A percentile compares a stretch with the other conserved stretches of the same genome.
Evolutionary conservation across 331 rosid species (phyloP).

Genomic region (Malus hybrid): DNA sequence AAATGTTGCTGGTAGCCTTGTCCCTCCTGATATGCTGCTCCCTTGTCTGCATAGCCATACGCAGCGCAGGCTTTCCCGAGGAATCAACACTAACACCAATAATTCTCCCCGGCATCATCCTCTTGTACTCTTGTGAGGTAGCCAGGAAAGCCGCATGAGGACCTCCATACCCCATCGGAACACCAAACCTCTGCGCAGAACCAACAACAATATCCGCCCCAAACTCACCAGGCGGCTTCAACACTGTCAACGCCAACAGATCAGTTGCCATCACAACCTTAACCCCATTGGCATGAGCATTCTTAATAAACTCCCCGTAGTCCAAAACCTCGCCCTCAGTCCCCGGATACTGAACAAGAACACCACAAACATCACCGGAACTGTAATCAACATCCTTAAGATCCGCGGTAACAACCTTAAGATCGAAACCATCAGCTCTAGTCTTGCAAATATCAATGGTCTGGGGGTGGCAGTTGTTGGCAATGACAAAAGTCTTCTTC

Average conservation of each 20-base stretch:
- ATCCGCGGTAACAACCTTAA: slow-evolving; percentile 56
- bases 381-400: slow-evolving; percentile 71
- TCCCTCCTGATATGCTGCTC: slow-evolving; percentile 96
- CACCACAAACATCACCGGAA: slow-evolving; percentile 87
- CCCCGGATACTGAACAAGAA: slow-evolving; percentile 90
- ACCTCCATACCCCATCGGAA: slow-evolving; percentile 98
- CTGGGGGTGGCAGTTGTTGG: slow-evolving; percentile 78
- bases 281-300: slow-evolving; percentile 80
- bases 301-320: slow-evolving; percentile 74
- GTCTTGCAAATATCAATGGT: slow-evolving; percentile 77
- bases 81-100: slow-evolving; percentile 88
- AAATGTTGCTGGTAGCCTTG: slow-evolving; percentile 96
- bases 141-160: slow-evolving; percentile 97
- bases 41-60: slow-evolving; percentile 98
- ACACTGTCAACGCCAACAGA: slow-evolving; percentile 66
- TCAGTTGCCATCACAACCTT: slow-evolving; percentile 95
- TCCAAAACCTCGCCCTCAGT: slow-evolving; percentile 95
- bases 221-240: slow-evolving; percentile 90
- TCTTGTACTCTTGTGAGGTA: slow-evolving; percentile 92
- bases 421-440: slow-evolving; percentile 81
- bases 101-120: slow-evolving; percentile 98
- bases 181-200: slow-evolving; percentile 90
- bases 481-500: slow-evolving; percentile 78
- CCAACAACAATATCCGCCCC: slow-evolving; percentile 97
- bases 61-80: slow-evolving; percentile 74